Evolutionary conservation across 2,329 filamentous ascomycete genomes (phyloP).

Genomic region (Aspergillus puulaauensis): DNA sequence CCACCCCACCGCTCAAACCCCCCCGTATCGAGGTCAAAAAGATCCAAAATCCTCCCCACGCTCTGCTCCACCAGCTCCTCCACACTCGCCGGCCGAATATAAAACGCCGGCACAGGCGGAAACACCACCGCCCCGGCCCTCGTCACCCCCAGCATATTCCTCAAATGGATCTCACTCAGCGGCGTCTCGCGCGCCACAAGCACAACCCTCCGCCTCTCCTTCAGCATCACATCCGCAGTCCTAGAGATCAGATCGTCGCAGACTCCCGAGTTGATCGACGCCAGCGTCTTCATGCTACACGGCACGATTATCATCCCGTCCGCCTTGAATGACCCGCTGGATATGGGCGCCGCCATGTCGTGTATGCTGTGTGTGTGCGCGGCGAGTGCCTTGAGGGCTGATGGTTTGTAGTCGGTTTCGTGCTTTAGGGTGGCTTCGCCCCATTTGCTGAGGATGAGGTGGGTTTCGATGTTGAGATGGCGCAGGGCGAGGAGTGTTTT

Average conservation of each 20-base stretch:
- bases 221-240: constrained; percentile 49
- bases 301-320: constrained; percentile 50
- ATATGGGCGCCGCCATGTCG: constrained; percentile 48
- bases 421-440: constrained; percentile 50
- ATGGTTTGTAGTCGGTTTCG: constrained; percentile 43
- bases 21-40: constrained; percentile 44
- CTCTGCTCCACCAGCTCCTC: constrained; percentile 48
- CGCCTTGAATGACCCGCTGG: constrained; percentile 46
- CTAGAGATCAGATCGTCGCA: constrained; percentile 49
- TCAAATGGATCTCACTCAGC: constrained; percentile 47
- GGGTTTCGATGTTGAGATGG: constrained; percentile 47
- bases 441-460: constrained; percentile 52
- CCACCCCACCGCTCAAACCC: constrained; percentile 31
- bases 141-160: constrained; percentile 47
- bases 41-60: constrained; percentile 49
- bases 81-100: constrained; percentile 40
- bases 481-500: constrained; percentile 43
- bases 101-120: constrained; percentile 48
- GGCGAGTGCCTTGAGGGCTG: constrained; percentile 40
- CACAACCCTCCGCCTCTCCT: constrained; percentile 44
- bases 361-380: constrained; percentile 40
- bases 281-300: constrained; percentile 52
- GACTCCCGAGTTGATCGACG: constrained; percentile 42
- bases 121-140: constrained; percentile 43
- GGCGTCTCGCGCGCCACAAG: constrained; percentile 48